phyloP scores from a whole-genome alignment of 208 protist species.

The Borovskyia barvae region DNA sequence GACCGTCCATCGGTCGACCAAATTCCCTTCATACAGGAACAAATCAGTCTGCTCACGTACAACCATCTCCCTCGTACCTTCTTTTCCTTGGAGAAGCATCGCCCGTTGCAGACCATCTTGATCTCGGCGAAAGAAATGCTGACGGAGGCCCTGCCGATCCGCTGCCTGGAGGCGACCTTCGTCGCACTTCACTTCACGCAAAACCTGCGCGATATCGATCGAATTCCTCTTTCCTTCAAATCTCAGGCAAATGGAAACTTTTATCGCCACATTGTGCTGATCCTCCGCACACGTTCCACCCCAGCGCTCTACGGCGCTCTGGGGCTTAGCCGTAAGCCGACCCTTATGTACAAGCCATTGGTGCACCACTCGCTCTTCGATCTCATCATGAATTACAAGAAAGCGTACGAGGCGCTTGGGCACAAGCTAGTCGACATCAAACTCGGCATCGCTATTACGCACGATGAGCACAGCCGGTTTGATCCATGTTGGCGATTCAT shows the following conservation, averaged over 20 bases:
- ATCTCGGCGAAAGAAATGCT: conserved; percentile 81
- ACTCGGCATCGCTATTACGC: conserved; percentile 76
- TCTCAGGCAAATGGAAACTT: conserved; percentile 56
- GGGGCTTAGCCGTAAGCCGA: conserved; percentile 82
- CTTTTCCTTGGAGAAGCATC: conserved; percentile 88
- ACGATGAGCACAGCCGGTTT: conserved; percentile 43
- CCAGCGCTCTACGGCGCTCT: conserved; percentile 63
- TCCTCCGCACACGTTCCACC: conserved; percentile 33
- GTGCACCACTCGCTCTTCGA: conserved; percentile 63
- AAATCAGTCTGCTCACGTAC: conserved; percentile 78
- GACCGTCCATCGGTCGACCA: conserved; percentile 47
- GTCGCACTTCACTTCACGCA: conserved; percentile 83
- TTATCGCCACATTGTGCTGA: conserved; percentile 89
- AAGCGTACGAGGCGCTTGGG: conserved; percentile 68
- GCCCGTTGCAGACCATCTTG: conserved; percentile 82
- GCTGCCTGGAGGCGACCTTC: conserved; percentile 92
- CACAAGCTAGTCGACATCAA: conserved; percentile 86
- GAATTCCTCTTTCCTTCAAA: conserved; percentile 89
- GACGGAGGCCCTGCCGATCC: conserved; percentile 83
- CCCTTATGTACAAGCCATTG: conserved; percentile 88
- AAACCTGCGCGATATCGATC: conserved; percentile 62
- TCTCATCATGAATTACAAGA: conserved; percentile 86
- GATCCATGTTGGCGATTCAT: conserved; percentile 87
- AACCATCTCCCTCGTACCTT: conserved; percentile 91
- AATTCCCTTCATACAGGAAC: conserved; percentile 65